Evolutionary conservation across 2,329 filamentous ascomycete genomes (phyloP), one percentile per base, ranked within the genome.

Genomic region (Zalaria sp.): DNA sequence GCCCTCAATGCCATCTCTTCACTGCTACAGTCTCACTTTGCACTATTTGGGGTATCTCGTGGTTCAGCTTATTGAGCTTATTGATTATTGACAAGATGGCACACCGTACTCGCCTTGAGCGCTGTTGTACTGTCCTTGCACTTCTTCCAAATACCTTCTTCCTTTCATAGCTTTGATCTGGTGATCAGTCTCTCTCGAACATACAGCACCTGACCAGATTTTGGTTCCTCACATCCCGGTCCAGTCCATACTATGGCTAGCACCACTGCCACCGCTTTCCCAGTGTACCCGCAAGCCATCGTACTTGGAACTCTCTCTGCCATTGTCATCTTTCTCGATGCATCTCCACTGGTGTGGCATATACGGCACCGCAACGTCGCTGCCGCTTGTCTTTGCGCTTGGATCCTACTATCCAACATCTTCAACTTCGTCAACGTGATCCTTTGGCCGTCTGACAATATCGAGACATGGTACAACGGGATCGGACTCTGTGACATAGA

Each of bases 401-500:
- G 73, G 66, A 59, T 73, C 41, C 57, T 71, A 25, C 43, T 77
- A n/a, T 55, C 69, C 44, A 79, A 80, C 50, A 43, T 77, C 41
- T 66, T 72, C 54, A 72, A 67, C 48, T 65, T 77, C 47, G 57
- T 76, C 62, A 83, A 83, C 52, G 65, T 77, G 2, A 55, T 80
- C 39, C 68, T 82, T 46, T 84, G 79, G 79, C 68, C 71, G 0
- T 71, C 65, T 5, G 73, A 79, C 47, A 62, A 80, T 47, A 51
- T 71, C 8, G 32, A 52, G 0, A 55, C 60, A 4, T 77, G 72
- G 69, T 83, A 69, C 68, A 57, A 68, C 44, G 80, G 80, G 4
- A 52, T 56, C 4, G 69, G 68, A 2, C 69, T 79, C 44, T 84
- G 80, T 58, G 79, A 84, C 54, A 60, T 83, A 38, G 68, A 81